These are phyloP conservation scores for Cladosporium sp. DNA, from an alignment of 2,329 filamentous ascomycete genomes.

Conservation along the genomic window DNA sequence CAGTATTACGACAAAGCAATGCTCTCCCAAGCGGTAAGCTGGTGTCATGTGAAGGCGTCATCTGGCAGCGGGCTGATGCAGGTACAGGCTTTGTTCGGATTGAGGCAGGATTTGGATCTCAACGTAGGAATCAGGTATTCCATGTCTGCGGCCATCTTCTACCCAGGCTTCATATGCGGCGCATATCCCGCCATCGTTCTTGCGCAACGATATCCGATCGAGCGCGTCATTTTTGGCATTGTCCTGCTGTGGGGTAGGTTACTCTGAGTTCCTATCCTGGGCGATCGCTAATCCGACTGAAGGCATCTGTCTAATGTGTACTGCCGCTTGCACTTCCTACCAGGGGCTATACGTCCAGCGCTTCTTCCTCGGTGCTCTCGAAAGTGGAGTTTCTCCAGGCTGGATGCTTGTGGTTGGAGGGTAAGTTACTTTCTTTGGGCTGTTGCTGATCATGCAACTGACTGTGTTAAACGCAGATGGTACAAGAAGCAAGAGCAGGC, in stretches of 20 bases:
- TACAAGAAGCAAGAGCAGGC: conserved; percentile 28
- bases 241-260: conserved; percentile 36
- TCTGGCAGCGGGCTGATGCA: not conserved
- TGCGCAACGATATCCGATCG: conserved; percentile 44
- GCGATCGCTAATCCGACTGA: too few species aligned
- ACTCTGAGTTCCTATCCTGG: too few species aligned
- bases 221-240: conserved; percentile 39
- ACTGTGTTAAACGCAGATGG: conserved; percentile 21
- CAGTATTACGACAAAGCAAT: conserved; percentile 52
- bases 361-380: conserved; percentile 72
- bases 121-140: conserved; percentile 41
- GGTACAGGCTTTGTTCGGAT: conserved; percentile 37
- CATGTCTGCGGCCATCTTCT: conserved; percentile 44
- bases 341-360: conserved; percentile 69
- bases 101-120: conserved; percentile 39
- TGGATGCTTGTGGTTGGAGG: conserved; percentile 69
- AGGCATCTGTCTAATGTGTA: conserved; percentile 31
- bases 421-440: conserved; percentile 44
- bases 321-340: conserved; percentile 55
- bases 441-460: not conserved
- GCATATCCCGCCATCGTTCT: conserved; percentile 42
- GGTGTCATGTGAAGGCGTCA: not conserved
- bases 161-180: conserved; percentile 46
- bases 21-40: conserved; percentile 47
- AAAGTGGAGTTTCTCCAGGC: conserved; percentile 58